These are phyloP conservation scores for Peterozyma xylosa DNA, from an alignment of 805 yeast genomes.

Conservation along the genomic window DNA sequence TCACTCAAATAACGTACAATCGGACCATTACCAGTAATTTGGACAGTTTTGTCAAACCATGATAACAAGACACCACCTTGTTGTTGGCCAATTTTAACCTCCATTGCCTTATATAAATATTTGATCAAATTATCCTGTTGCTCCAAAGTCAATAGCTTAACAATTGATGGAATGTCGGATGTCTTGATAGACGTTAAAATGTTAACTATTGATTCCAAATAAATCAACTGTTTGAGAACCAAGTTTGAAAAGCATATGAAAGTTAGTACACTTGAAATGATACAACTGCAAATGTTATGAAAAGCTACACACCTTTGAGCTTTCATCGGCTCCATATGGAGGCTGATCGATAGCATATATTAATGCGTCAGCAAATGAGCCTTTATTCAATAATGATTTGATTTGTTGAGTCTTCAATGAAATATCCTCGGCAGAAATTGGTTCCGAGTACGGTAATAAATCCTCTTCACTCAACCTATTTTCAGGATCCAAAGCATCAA, in stretches of 20 bases:
- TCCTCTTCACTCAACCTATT: slow-evolving; percentile 58
- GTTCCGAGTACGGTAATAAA: slow-evolving; percentile 46
- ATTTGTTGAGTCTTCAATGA: slow-evolving; percentile 46
- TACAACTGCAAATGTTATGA: too few relatives aligned
- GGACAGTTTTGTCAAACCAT: slow-evolving; percentile 91
- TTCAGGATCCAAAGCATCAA: slow-evolving; percentile 87
- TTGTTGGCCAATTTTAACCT: slow-evolving; percentile 66
- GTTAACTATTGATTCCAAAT: slow-evolving; percentile 55
- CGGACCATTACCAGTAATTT: slow-evolving; percentile 80
- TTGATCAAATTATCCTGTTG: slow-evolving; percentile 77
- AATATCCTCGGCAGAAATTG: slow-evolving; percentile 46
- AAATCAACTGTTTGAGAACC: slow-evolving; percentile 28
- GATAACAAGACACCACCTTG: slow-evolving; percentile 80
- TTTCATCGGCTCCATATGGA: slow-evolving; percentile 72
- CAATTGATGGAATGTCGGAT: slow-evolving; percentile 56
- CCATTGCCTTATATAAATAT: slow-evolving; percentile 82
- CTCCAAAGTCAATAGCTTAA: slow-evolving; percentile 49
- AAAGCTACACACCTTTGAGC: slow-evolving; percentile 31
- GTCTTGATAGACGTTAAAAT: slow-evolving; percentile 61
- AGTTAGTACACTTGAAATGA: not conserved
- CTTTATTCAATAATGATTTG: slow-evolving; percentile 59
- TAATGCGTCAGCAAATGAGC: slow-evolving; percentile 65
- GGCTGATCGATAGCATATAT: slow-evolving; percentile 58
- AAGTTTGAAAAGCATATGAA: slow-evolving; percentile 12
- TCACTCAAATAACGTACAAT: slow-evolving; percentile 82